Evolutionary conservation across 2,329 filamentous ascomycete species (phyloP), one percentile per base, ranked within the genome.

Genomic region (Fusarium bactridioides): DNA sequence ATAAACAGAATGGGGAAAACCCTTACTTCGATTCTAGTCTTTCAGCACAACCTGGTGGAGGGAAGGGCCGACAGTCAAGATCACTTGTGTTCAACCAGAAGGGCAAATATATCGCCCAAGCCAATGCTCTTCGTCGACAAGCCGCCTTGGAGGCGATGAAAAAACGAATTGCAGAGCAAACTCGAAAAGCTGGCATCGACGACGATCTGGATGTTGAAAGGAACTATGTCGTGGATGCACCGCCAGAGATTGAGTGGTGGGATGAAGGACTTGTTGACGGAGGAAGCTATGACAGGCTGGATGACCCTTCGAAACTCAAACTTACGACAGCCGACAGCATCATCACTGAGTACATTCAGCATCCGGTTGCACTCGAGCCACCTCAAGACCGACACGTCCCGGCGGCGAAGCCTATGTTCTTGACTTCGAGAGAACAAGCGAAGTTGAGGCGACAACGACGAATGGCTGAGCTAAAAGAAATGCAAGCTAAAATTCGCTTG

Each of bases 41-140:
- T 18, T 87, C 88, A n/a, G 84, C 87, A 9, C 90, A 92, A 86
- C 86, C 73, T 84, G 85, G 60, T 78, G 70, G 85, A 81, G 77
- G 79, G 37, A 93, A 92, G 76, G 85, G 88, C 41, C 88, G 94
- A 56, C 87, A 93, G 71, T 89, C 94, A 16, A 91, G 93, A 67
- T 91, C 93, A 72, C 86, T 99, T 23, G 84, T 94, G 18, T 98
- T 99, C 85, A 97, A 98, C 77, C 91, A 95, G 76, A 97, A 97
- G 81, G 96, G 96, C 59, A 98, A 98, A 87, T 98, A 97, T 79
- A 97, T 98, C 67, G 92, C 94, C 72, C 95, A 98, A 82, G 96
- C 93, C 12, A 95, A 94, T 80, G 95, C 95, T 63, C 84, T 98
- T 58, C 91, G 96, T 70, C 90, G 94, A 67, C 95, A 98, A 82